These are phyloP conservation scores for Kazachstania bromeliacearum DNA, from an alignment of 805 yeast species.

Conservation along the genomic window DNA sequence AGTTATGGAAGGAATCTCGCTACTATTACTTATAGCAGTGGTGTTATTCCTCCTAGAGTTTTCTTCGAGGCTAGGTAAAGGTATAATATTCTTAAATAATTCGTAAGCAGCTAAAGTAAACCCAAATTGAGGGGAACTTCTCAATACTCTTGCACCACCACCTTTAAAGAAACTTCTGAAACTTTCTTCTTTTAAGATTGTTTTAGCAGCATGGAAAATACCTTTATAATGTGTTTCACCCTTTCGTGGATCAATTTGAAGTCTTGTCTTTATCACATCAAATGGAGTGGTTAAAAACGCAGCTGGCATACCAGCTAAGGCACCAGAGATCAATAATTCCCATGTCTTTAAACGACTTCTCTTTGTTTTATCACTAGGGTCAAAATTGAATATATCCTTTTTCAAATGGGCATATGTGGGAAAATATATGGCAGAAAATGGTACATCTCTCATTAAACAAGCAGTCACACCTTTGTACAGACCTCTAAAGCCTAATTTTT, in stretches of 20 bases:
- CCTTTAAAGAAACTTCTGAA: constrained; percentile 87
- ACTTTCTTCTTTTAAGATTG: constrained; percentile 77
- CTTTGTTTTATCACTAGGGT: constrained; percentile 56
- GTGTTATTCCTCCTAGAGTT: not conserved
- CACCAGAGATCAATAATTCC: constrained; percentile 83
- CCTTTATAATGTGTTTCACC: constrained; percentile 75
- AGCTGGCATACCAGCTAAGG: constrained; percentile 95
- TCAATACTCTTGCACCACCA: constrained; percentile 84
- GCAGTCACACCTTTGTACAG: constrained; percentile 88
- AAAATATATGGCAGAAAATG: constrained; percentile 93
- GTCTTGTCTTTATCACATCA: constrained; percentile 91
- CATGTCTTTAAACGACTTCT: constrained; percentile 59
- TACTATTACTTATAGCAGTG: constrained; percentile 1
- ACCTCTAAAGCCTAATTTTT: constrained; percentile 72
- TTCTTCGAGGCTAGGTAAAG: constrained; percentile 6
- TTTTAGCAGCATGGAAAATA: constrained; percentile 63
- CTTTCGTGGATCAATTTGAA: constrained; percentile 71
- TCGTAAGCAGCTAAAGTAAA: constrained; percentile 97
- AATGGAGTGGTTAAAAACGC: constrained; percentile 95
- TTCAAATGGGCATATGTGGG: constrained; percentile 94
- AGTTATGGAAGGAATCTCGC: constrained; percentile 20
- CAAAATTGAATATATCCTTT: constrained; percentile 69
- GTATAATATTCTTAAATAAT: constrained; percentile 47
- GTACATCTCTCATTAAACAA: constrained; percentile 88
- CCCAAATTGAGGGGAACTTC: constrained; percentile 97